Conservation (phyloP, 768 basidiomycete genomes). For the Lactarius hengduanensis region DNA sequence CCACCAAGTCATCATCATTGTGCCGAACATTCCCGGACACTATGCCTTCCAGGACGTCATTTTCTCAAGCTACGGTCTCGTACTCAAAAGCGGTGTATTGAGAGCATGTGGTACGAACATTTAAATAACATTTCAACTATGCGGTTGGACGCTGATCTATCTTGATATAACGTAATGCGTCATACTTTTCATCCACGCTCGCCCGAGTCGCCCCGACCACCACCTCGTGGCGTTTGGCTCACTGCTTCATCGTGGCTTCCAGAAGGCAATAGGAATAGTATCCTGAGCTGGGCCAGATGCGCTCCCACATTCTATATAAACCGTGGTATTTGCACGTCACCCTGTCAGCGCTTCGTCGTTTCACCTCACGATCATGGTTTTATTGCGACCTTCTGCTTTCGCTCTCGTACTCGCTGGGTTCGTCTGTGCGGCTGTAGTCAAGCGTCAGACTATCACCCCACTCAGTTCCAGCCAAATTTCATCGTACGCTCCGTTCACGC, state of each 20-base stretch:
- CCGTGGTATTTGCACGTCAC: neutral
- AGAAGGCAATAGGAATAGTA: neutral
- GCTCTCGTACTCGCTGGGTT: neutral
- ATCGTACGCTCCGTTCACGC: slow-evolving; percentile 34
- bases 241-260: neutral
- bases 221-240: neutral
- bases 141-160: neutral
- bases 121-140: neutral
- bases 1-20: neutral
- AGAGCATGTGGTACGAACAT: neutral
- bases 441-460: slow-evolving; percentile 27
- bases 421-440: neutral
- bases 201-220: neutral
- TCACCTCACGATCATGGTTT: neutral
- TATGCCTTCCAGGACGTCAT: neutral
- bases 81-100: neutral
- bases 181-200: neutral
- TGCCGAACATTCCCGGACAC: neutral
- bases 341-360: too few relatives aligned
- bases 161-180: neutral
- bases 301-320: neutral
- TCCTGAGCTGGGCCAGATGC: neutral
- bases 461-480: slow-evolving; percentile 33
- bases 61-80: neutral
- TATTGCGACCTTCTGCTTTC: neutral